A percentile compares a stretch with the other conserved stretches of the same genome.
phyloP scores from a whole-genome alignment of 129 eudicot genomes.

The Gnaphalium uliginosum region DNA sequence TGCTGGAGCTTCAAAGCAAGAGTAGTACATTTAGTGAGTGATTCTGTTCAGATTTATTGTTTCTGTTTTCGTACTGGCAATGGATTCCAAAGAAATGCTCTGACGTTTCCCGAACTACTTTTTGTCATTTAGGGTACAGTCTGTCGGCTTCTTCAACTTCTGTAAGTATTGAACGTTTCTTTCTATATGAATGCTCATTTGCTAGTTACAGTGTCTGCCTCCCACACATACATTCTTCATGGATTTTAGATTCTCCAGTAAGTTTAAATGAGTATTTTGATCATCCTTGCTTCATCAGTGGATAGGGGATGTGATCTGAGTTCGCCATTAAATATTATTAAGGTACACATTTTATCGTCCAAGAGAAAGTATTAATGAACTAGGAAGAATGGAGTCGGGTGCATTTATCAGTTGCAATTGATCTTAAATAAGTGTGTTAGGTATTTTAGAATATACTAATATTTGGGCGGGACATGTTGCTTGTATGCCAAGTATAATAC shows the following conservation, averaged over 20 bases:
- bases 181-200: background rate
- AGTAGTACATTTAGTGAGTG: conserved; percentile 1
- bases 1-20: conserved; percentile 10
- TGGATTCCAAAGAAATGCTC: background rate
- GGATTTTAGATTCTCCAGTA: background rate
- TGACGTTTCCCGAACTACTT: background rate
- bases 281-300: background rate
- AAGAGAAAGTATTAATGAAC: background rate
- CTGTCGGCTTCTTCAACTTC: background rate
- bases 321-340: background rate
- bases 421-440: background rate
- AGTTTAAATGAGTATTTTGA: background rate
- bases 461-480: background rate
- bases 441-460: background rate
- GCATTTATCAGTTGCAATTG: background rate
- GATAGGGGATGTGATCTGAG: background rate
- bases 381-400: background rate
- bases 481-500: too few relatives aligned
- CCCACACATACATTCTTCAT: background rate
- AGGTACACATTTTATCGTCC: background rate
- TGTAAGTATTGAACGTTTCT: background rate
- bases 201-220: background rate
- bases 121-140: conserved; percentile 3
- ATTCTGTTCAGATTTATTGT: background rate
- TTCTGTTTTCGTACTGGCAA: background rate